These are phyloP conservation scores for Rhynchosporium agropyri DNA, from an alignment of 2,329 filamentous ascomycete genomes.

Conservation along the genomic window DNA sequence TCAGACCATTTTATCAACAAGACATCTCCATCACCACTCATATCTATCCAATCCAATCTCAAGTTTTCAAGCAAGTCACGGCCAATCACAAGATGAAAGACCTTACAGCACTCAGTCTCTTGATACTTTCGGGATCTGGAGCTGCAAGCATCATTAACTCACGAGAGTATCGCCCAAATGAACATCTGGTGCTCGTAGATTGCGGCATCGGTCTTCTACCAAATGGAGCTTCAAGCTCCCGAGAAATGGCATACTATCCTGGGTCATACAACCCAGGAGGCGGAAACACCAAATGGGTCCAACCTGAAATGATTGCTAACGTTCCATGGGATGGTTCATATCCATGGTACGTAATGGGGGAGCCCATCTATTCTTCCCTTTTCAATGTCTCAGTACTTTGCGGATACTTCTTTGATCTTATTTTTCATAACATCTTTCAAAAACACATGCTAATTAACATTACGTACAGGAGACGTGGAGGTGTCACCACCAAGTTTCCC, in stretches of 20 bases:
- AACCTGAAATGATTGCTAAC: background rate
- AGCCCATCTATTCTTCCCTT: no score
- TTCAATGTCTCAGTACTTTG: no score
- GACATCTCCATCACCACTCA: background rate
- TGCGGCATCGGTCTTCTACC: background rate
- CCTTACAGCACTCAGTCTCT: background rate
- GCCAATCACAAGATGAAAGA: background rate
- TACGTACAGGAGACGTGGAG: background rate
- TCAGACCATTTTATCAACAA: background rate
- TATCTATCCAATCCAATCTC: no score
- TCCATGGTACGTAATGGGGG: background rate
- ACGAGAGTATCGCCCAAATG: background rate
- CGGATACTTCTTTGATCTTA: no score
- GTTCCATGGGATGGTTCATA: background rate
- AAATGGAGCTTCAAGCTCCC: background rate
- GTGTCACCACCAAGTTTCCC: background rate
- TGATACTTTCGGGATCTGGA: background rate
- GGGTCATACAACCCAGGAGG: background rate
- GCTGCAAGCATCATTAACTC: background rate
- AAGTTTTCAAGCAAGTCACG: no score
- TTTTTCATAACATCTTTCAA: no score
- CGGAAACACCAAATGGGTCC: background rate
- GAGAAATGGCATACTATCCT: conserved; percentile 5
- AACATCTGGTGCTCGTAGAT: conserved; percentile 1
- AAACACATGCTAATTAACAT: no score